Percentiles rank a stretch among this genome's conserved stretches.
Evolutionary conservation across 768 basidiomycete species (phyloP).

Genomic region (Sistotremastrum suecicum): DNA sequence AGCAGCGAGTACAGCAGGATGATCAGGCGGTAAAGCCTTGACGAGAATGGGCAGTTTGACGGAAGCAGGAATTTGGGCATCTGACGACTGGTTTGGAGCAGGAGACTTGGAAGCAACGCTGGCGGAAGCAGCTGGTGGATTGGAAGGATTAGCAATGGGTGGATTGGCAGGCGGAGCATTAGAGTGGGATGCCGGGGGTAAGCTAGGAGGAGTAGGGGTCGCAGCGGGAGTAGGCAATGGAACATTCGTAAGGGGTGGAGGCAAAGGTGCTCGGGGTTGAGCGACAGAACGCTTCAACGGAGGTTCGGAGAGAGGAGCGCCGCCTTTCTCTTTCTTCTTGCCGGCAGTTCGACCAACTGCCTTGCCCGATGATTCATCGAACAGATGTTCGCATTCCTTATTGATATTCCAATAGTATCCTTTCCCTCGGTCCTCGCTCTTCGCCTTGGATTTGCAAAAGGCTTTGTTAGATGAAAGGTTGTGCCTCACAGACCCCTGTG

Average conservation of each 20-base stretch:
- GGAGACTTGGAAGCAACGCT: constrained; percentile 6
- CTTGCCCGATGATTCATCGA: constrained; percentile 59
- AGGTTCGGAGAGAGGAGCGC: constrained; percentile 36
- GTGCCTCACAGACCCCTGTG: constrained; percentile 86
- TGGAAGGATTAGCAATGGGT: constrained; percentile 10
- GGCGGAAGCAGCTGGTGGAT: constrained; percentile 6
- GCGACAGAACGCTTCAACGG: constrained; percentile 56
- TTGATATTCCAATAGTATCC: constrained; percentile 92
- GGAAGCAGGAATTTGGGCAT: constrained; percentile 64
- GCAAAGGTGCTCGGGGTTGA: constrained; percentile 41
- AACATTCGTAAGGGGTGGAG: constrained; percentile 55
- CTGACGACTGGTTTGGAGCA: constrained; percentile 20
- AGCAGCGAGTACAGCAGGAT: constrained; percentile 35
- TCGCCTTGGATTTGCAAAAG: constrained; percentile 82
- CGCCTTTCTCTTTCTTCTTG: constrained; percentile 43
- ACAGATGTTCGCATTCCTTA: constrained; percentile 47
- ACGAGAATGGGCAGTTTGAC: constrained; percentile 33
- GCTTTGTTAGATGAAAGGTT: constrained; percentile 87
- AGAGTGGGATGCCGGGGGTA: constrained; percentile 9
- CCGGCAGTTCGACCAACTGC: constrained; percentile 24
- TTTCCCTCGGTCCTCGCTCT: constrained; percentile 75
- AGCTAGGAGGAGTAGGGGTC: constrained; percentile 3
- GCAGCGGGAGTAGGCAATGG: constrained; percentile 27
- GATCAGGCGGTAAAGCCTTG: constrained; percentile 37
- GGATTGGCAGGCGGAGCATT: constrained; percentile 13